phyloP scores from a whole-genome alignment of 1,284 basidiomycete genomes.

The Bjerkandera adusta region DNA sequence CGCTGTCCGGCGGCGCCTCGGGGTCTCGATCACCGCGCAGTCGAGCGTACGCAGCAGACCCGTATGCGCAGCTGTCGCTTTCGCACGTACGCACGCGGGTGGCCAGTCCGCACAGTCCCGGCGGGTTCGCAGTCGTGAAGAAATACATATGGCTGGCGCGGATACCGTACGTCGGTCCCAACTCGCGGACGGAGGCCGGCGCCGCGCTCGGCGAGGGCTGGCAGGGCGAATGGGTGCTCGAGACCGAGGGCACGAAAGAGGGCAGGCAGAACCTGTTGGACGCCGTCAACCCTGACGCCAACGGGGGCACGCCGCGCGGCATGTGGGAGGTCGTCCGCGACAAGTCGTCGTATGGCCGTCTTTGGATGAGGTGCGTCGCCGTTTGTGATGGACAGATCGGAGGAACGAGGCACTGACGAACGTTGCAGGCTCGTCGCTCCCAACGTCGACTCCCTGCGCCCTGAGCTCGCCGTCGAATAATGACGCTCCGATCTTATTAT shows the following conservation, averaged over 20 bases:
- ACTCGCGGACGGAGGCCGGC: constrained; percentile 27
- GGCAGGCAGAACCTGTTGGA: constrained; percentile 56
- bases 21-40: not conserved
- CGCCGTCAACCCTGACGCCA: constrained; percentile 30
- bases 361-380: constrained; percentile 62
- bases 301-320: constrained; percentile 31
- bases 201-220: constrained; percentile 60
- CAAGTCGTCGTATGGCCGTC: constrained; percentile 51
- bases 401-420: not conserved
- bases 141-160: constrained; percentile 63
- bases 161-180: constrained; percentile 40
- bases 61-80: constrained; percentile 40
- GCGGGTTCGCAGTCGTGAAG: constrained; percentile 53
- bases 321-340: constrained; percentile 62
- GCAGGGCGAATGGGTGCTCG: constrained; percentile 73
- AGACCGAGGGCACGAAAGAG: constrained; percentile 71
- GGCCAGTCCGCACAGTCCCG: constrained; percentile 54
- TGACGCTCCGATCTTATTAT: not conserved
- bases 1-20: constrained; percentile 26
- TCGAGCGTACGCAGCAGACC: constrained; percentile 21
- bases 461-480: not conserved
- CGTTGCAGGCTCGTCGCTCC: constrained; percentile 9
- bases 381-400: not conserved
- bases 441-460: constrained; percentile 7
- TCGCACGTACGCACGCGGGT: constrained; percentile 42